These are phyloP conservation scores for Sesbania bispinosa DNA, from an alignment of 306 rosid species.

Conservation along the genomic window DNA sequence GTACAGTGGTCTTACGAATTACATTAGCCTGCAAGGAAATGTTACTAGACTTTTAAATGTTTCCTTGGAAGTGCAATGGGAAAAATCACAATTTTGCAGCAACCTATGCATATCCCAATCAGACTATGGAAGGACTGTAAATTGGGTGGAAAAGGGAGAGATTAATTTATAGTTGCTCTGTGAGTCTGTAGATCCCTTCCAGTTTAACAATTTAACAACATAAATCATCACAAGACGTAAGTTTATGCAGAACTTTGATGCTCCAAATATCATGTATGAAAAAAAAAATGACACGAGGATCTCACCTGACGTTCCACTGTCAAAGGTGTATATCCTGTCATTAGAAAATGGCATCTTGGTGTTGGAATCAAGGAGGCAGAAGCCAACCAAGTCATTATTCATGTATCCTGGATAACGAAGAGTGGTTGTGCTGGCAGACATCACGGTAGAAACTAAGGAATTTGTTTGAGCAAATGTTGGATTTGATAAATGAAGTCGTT, in stretches of 20 bases:
- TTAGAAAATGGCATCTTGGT: slow-evolving; percentile 97
- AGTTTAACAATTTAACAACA: slow-evolving; percentile 15
- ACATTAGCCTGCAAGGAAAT: slow-evolving; percentile 56
- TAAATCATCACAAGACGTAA: background rate
- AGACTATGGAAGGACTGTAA: no score
- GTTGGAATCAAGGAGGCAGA: slow-evolving; percentile 97
- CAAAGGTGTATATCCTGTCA: slow-evolving; percentile 98
- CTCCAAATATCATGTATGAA: background rate
- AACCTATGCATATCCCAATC: no score
- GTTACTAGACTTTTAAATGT: slow-evolving; percentile 12
- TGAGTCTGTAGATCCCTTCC: slow-evolving; percentile 2
- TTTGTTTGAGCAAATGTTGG: no score
- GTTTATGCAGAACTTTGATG: background rate
- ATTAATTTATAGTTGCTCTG: no score
- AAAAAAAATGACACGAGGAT: background rate
- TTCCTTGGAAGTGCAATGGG: background rate
- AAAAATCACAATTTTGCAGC: background rate
- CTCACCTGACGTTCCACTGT: slow-evolving; percentile 97
- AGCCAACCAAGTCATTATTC: slow-evolving; percentile 99
- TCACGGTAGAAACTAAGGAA: no score
- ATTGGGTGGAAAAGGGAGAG: no score
- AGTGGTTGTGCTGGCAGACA: no score
- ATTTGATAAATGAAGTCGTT: slow-evolving; percentile 92
- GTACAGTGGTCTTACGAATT: no score
- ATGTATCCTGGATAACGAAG: no score